Base-by-base conservation (phyloP, 495 filamentous ascomycete genomes). In the Bacidia gigantensis region DNA sequence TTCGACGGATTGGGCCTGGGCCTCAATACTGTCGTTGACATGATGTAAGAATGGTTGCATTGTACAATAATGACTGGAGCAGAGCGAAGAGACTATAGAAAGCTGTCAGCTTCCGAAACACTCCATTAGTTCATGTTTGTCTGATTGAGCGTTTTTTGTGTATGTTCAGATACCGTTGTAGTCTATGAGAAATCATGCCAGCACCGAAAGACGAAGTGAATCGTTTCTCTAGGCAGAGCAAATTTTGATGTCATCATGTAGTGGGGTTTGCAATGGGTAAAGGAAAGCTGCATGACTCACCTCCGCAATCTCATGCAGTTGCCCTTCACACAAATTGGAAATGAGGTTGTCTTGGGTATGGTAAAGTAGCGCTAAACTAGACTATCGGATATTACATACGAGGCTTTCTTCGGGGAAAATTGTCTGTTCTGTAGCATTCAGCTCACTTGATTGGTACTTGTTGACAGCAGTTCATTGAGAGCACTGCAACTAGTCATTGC, bases 161-260 rank as follows among this genome's bases (percentile, higher is more conserved):
- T n/a, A 11, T 49, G 11, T 78, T 94, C 89, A 94, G 89, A 95
- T 94, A 95, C 89, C 89, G 89, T 94, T 93, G 89, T 94, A 95
- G 89, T 94, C 87, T 84, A 77, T 64, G 63, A 58, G 55, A 67
- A 65, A 65, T 67, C 67, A 69, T 71, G 73, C 78, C 71, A 74
- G 76, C 88, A 95, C 73, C 62, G 84, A 77, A 72, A 71, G 78
- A 77, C 73, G 70, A 79, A 72, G 79, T 82, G 75, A 69, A 74
- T 74, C 60, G 52, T 61, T 51, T 67, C 67, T 72, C 72, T 77
- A 64, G 65, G 70, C 65, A 14, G 29, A 66, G 66, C 57, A 49
- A n/a, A n/a, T 29, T 67, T 62, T 65, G 60, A 49, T 63, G 64
- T 72, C 65, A 72, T 76, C 73, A 35, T 35, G 14, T 7, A 35